Percentiles rank a stretch among this genome's conserved stretches.
Evolutionary conservation across 2,329 filamentous ascomycete genomes (phyloP).

Genomic region (Mollisiaceae sp.): DNA sequence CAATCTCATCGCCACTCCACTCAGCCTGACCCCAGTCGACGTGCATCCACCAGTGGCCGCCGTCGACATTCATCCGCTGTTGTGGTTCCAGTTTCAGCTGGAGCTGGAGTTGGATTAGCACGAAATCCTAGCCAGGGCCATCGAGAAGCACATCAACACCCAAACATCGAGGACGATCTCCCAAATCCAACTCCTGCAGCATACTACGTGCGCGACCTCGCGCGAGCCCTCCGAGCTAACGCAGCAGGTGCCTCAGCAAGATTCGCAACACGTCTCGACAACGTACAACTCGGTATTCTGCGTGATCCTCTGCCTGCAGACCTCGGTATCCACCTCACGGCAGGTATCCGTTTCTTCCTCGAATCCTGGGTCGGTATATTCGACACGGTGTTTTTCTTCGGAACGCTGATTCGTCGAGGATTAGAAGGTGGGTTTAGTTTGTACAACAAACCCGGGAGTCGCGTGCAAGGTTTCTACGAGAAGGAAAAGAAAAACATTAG

Average conservation of each 20-base stretch:
- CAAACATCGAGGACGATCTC: neutral
- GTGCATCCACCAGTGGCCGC: neutral
- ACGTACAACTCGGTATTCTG: neutral
- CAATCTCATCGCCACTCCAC: neutral
- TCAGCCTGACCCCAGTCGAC: too few species aligned
- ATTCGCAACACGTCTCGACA: neutral
- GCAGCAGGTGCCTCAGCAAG: neutral
- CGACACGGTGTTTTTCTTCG: constrained; percentile 2
- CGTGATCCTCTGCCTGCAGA: neutral
- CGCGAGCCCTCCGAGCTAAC: neutral
- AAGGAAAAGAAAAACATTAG: neutral
- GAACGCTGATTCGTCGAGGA: neutral
- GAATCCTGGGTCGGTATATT: neutral
- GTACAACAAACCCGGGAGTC: neutral
- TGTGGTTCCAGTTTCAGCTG: too few species aligned
- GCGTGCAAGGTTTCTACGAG: neutral
- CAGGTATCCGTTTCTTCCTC: neutral
- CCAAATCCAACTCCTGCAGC: neutral
- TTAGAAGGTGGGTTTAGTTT: neutral
- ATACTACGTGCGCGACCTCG: neutral
- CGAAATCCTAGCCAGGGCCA: neutral
- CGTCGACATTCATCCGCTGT: neutral
- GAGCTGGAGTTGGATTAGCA: neutral
- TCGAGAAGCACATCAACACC: neutral
- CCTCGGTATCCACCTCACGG: neutral